Evolutionary conservation across 2,329 filamentous ascomycete species (phyloP).

Genomic region (Cladosporium sp.): DNA sequence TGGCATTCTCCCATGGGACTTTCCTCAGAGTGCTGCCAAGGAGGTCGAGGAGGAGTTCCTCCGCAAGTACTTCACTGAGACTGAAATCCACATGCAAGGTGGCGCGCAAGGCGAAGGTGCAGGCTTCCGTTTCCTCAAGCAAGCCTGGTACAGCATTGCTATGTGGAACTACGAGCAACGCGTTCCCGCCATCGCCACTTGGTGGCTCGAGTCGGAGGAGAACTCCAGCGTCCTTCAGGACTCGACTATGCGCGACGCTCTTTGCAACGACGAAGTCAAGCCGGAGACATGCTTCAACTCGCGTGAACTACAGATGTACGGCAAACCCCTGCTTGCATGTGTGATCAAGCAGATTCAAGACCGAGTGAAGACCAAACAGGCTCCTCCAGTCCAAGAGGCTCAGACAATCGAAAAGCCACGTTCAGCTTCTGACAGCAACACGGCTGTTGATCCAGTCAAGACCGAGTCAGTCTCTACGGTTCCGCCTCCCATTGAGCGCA

Average conservation of each 20-base stretch:
- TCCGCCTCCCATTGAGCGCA: background rate
- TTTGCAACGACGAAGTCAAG: constrained; percentile 27
- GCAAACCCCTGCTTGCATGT: constrained; percentile 22
- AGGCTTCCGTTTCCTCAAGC: constrained; percentile 39
- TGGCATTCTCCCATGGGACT: constrained; percentile 37
- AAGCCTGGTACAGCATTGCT: constrained; percentile 37
- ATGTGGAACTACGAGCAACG: constrained; percentile 35
- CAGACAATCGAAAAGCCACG: background rate
- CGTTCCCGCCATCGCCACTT: constrained; percentile 30
- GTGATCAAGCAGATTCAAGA: constrained; percentile 25
- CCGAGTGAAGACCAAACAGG: background rate
- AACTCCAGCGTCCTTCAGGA: constrained; percentile 30
- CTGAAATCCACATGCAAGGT: constrained; percentile 35
- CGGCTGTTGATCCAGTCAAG: background rate
- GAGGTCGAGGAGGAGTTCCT: constrained; percentile 38
- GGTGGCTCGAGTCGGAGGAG: constrained; percentile 29
- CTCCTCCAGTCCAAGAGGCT: background rate
- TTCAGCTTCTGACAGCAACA: background rate
- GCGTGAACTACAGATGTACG: constrained; percentile 21
- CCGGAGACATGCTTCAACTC: constrained; percentile 31
- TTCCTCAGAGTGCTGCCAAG: constrained; percentile 33
- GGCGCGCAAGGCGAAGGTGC: constrained; percentile 26
- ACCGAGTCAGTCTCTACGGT: background rate
- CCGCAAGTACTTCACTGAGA: constrained; percentile 30
- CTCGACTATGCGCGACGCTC: constrained; percentile 25